Evolutionary conservation across 257 asterid species (phyloP), one percentile per base, ranked within the genome.

Genomic region (Solanum stenotomum): DNA sequence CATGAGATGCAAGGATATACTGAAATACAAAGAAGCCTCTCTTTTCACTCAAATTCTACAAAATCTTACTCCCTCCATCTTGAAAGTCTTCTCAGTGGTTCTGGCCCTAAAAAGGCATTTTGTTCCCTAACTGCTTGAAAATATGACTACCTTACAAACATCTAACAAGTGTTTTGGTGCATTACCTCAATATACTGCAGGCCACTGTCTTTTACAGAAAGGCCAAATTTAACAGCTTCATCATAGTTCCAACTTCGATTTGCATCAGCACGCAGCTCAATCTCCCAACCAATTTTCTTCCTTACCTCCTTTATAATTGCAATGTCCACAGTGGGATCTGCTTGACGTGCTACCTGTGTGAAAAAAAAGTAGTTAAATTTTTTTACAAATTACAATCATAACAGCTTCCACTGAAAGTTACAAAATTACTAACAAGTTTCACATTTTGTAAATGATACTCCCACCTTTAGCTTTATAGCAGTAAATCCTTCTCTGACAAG

Each of bases 111-210:
- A 82, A 29, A 44, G 86, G 86, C 68, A 46, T 46, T 46, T 46
- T 14, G 31, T 31, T 20, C 86, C 86, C 29, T 25, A 76, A 70
- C 77, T 25, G 8, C 71, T 20, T 40, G 71, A 46, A 49, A 49
- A 18, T 29, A 29, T 31, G 31, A 82, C 31, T 10, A 82, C 31
- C 65, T 10, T 25, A 29, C 71, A 89, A n/a, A 81, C 38, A 34
- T 70, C 52, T 29, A 75, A 13, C 40, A 33, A 56, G n/a, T 68
- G 81, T 22, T 49, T 37, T 84, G 63, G 38, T 18, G 87, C 42
- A 68, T 67, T 91, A 97, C 99, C 99, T 97, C 99, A 81, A 97
- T 95, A 90, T 95, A 97, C 88, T 97, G 98, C 89, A 97, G 92
- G 91, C 87, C 31, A 82, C 95, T 94, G 89, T 93, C 93, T 90